Percentiles rank a stretch among this genome's conserved stretches.
Conservation (phyloP, 2,329 filamentous ascomycete genomes). For the Trichophyton verrucosum region DNA sequence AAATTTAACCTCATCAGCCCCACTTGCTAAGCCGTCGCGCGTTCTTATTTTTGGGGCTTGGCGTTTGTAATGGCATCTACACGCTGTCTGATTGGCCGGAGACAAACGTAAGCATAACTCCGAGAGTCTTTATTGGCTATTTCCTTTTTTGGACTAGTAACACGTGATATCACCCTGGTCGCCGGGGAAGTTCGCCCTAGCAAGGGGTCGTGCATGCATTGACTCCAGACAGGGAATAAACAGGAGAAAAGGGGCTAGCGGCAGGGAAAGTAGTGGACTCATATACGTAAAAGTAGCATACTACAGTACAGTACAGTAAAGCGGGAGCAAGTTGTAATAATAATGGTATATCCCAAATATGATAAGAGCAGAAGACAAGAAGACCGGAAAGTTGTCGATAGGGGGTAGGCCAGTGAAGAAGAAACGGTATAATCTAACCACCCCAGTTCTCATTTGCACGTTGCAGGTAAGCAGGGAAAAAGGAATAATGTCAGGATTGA, state of each 20-base stretch:
- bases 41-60: slow-evolving; percentile 1
- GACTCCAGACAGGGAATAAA: background rate
- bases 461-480: background rate
- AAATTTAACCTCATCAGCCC: slow-evolving; percentile 2
- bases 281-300: background rate
- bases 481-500: background rate
- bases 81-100: slow-evolving; percentile 2
- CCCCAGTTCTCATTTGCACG: background rate
- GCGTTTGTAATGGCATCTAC: slow-evolving; percentile 1
- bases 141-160: background rate
- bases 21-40: background rate
- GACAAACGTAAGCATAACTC: slow-evolving; percentile 2
- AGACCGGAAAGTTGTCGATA: background rate
- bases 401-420: background rate
- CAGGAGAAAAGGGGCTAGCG: background rate
- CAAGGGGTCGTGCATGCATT: background rate
- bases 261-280: background rate
- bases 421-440: background rate
- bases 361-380: background rate
- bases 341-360: background rate
- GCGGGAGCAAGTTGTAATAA: background rate
- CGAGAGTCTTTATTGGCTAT: background rate
- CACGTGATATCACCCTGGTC: background rate
- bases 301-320: background rate
- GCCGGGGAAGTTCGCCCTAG: background rate